These are phyloP conservation scores for Alnus rubra DNA, from an alignment of 306 rosid species.

Conservation along the genomic window DNA sequence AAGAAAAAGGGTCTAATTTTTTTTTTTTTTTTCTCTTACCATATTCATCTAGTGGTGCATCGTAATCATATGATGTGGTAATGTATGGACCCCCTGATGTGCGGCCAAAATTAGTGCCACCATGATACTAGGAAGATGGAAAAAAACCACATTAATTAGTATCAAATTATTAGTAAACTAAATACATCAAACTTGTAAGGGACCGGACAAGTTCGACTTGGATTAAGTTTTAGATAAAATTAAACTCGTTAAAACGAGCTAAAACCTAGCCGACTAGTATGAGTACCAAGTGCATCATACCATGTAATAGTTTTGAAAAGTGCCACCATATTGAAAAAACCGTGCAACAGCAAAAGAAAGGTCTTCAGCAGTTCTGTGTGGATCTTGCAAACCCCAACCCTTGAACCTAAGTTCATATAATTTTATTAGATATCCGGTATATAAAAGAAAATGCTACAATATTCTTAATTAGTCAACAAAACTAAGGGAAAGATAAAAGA, in stretches of 20 bases:
- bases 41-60: constrained; percentile 54
- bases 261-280: no score
- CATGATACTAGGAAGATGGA: constrained; percentile 34
- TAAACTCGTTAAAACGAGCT: no score
- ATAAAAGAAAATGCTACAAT: not conserved
- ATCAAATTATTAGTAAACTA: no score
- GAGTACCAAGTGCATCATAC: not conserved
- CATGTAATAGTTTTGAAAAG: no score
- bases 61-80: constrained; percentile 46
- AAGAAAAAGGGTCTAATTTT: not conserved
- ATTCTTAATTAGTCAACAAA: not conserved
- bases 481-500: no score
- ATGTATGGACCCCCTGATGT: constrained; percentile 42
- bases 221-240: not conserved
- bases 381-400: no score
- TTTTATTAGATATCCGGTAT: no score
- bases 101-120: constrained; percentile 46
- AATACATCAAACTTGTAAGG: no score
- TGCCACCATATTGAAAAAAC: no score
- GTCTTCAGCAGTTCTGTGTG: no score
- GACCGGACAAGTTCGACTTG: no score
- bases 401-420: constrained; percentile 24
- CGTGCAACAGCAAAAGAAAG: no score
- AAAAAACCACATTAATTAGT: not conserved
- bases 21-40: constrained; percentile 24